Evolutionary conservation across 306 rosid genomes (phyloP).

Genomic region (Vigna nakashimae): DNA sequence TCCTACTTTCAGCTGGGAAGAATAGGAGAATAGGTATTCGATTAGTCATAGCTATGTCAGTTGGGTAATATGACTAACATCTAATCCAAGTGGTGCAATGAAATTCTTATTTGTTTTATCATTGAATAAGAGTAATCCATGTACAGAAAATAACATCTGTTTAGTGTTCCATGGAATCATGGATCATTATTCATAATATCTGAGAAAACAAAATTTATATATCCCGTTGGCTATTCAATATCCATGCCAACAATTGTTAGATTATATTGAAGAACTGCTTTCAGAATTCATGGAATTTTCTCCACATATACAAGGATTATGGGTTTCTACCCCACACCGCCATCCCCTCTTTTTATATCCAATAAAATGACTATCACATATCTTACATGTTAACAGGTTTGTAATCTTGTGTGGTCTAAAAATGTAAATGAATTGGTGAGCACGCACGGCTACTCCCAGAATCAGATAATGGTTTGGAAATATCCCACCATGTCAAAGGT

Average conservation of each 20-base stretch:
- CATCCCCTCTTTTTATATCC: not conserved
- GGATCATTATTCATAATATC: not conserved
- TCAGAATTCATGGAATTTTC: not conserved
- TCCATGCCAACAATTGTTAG: not conserved
- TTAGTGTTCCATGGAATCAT: not conserved
- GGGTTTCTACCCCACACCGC: not conserved
- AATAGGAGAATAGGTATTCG: not conserved
- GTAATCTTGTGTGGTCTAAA: slow-evolving; percentile 96
- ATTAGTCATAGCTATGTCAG: not conserved
- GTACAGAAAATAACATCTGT: not conserved
- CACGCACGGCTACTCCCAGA: slow-evolving; percentile 96
- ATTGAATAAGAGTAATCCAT: not conserved
- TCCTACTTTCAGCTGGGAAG: not conserved
- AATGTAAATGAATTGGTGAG: slow-evolving; percentile 93
- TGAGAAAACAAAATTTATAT: slow-evolving; percentile 13
- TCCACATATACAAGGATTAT: slow-evolving; percentile 2
- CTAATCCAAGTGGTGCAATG: not conserved
- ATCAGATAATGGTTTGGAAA: slow-evolving; percentile 93
- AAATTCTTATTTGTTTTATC: slow-evolving; percentile 9
- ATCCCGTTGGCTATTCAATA: not conserved
- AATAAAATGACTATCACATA: not conserved
- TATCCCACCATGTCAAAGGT: slow-evolving; percentile 97
- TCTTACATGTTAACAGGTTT: slow-evolving; percentile 60
- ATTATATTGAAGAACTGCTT: slow-evolving; percentile 17
- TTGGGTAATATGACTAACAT: not conserved